Base-by-base conservation (phyloP, 1,284 basidiomycete species). In the Schizophyllum amplum region DNA sequence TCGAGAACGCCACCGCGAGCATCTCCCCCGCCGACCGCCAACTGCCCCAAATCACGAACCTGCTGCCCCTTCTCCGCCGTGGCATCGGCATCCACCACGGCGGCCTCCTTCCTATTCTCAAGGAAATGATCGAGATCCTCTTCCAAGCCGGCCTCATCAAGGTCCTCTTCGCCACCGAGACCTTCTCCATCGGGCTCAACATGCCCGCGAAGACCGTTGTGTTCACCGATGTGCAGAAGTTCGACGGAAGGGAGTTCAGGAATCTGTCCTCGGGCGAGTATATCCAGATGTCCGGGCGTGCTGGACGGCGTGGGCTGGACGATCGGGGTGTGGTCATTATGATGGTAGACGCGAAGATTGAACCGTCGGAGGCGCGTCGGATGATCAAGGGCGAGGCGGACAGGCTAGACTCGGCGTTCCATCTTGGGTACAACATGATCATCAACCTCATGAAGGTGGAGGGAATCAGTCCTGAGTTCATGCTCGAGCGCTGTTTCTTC, bases 161-260 rank as follows among this genome's bases (percentile, higher is more conserved):
- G 71, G 94, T 95, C 22, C 83, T 99, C 46, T 99, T 99, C 67
- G 97, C 97, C 1, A 99, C 97, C 0, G 97, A 99, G 73, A 99
- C 97, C 0, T 99, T 99, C 76, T 98, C 95, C 4, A 99, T 99
- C 64, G 96, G 97, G 57, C 79, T 99, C 55, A 99, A 99, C 75
- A 99, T 99, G 97, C 97, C 97, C 11, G 97, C 97, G 33, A 98
- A 98, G 77, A 99, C 97, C 5, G 97, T 99, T 56, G 96, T 99
- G 22, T 98, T 99, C 78, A 98, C 94, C 0, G 83, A 89, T 1
- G 90, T 94, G 6, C 86, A 93, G 63, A 99, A 98, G 73, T 99
- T 94, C 67, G 97, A 99, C 69, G 97, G 97, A 4, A 86, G 84
- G 55, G 93, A 97, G 66, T 97, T 98, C 75, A 82, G 97, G 42